Evolutionary conservation across 2,329 filamentous ascomycete species (phyloP), one percentile per base, ranked within the genome.

Genomic region (Phyllosticta paracitricarpa): DNA sequence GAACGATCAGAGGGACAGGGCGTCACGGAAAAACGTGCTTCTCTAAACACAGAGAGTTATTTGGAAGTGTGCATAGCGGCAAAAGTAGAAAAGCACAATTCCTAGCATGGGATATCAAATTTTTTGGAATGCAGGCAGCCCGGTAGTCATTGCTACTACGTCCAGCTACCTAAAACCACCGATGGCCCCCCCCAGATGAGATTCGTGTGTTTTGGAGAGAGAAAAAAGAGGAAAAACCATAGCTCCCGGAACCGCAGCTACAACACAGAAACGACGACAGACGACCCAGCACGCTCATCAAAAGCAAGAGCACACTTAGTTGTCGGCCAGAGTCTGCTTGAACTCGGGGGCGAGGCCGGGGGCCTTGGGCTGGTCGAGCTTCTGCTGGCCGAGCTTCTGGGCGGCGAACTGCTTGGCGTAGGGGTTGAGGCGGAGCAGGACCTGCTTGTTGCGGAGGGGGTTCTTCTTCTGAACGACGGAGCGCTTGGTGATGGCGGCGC

Each of bases 401-500:
- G 95, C 90, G 71, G 87, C 82, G 81, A 95, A 99, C 66, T 89
- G 87, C 71, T 88, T 83, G 70, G 94, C 93, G 81, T 99, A 99
- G 67, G 94, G 94, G 88, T 99, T 99, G 79, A 99, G 89, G 74
- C 94, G 89, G 76, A 99, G 89, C 80, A 97, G 86, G 70, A 99
- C 89, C 85, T 97, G 94, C 87, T 91, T 96, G 89, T 99, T 99
- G 81, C 84, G 84, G 71, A 99, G 91, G 74, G 94, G 94, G 86
- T 99, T 99, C 92, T 97, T 97, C 91, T 99, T 99, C 86, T 97
- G 93, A 70, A 96, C 91, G 74, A 84, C 81, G 70, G 83, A 81
- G 76, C 94, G 90, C 87, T 97, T 97, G 80, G 91, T 95, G 75
- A 86, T 81, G 75, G 91, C 86, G 71, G 88, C 86, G 72, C 94